Conservation (phyloP, 352 stramenopile genomes). For the Phytophthora pistaciae region DNA sequence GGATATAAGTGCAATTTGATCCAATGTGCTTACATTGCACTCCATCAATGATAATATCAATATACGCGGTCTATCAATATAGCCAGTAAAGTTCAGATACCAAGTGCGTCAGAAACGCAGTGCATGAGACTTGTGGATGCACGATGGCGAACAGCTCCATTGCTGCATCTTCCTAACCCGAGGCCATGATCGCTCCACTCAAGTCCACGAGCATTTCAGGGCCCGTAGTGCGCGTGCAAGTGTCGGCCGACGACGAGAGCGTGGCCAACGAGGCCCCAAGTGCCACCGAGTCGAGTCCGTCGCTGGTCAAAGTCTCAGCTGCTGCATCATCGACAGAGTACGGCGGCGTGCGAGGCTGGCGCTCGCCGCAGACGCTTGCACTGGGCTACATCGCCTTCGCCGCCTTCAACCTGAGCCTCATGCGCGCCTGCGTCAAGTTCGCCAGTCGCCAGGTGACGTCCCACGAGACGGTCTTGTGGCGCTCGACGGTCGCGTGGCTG, state of each 20-base stretch:
- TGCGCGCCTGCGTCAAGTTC: slow-evolving; percentile 66
- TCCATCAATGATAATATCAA: not conserved
- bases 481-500: slow-evolving; percentile 50
- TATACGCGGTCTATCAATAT: not conserved
- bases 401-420: slow-evolving; percentile 65
- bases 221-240: slow-evolving; percentile 24
- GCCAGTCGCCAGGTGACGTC: slow-evolving; percentile 51
- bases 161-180: not conserved
- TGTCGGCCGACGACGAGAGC: slow-evolving; percentile 3
- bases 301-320: slow-evolving; percentile 10
- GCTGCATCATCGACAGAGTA: slow-evolving; percentile 8
- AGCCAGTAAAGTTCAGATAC: slow-evolving; percentile 8
- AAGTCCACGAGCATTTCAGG: not conserved
- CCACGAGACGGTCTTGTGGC: slow-evolving; percentile 72
- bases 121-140: slow-evolving; percentile 9
- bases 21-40: not conserved
- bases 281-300: slow-evolving; percentile 16
- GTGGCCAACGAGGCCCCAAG: slow-evolving; percentile 3
- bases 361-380: slow-evolving; percentile 32
- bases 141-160: slow-evolving; percentile 7
- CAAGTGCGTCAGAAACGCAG: slow-evolving; percentile 4
- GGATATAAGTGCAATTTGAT: not conserved
- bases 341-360: slow-evolving; percentile 7
- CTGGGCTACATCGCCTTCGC: slow-evolving; percentile 55
- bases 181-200: slow-evolving; percentile 22